Conservation (phyloP, 768 basidiomycete species). For the Pisolithus tinctorius region DNA sequence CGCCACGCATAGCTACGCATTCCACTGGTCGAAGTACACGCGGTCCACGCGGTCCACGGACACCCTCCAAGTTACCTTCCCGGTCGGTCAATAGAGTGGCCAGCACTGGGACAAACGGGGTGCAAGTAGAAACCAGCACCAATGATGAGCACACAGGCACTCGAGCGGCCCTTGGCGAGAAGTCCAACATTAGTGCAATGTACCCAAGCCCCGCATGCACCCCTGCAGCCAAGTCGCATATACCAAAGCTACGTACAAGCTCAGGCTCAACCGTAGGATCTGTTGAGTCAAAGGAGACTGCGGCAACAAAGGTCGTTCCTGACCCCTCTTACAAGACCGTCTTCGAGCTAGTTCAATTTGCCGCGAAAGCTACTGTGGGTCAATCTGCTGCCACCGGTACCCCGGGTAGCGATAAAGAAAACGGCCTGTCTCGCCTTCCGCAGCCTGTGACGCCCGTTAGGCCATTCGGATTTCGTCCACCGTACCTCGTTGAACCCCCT, state of each 20-base stretch:
- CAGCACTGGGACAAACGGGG: slow-evolving; percentile 11
- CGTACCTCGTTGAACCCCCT: slow-evolving; percentile 27
- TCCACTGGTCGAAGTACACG: slow-evolving; percentile 23
- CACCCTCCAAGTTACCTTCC: slow-evolving; percentile 26
- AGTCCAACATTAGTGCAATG: slow-evolving; percentile 10
- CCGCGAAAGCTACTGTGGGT: background rate
- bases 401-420: slow-evolving; percentile 15
- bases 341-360: background rate
- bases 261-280: slow-evolving; percentile 23
- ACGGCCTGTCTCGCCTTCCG: slow-evolving; percentile 22
- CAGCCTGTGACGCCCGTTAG: slow-evolving; percentile 39
- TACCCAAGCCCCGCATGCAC: background rate
- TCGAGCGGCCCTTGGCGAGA: slow-evolving; percentile 8
- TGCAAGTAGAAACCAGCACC: slow-evolving; percentile 1
- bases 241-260: slow-evolving; percentile 22
- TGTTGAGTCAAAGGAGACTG: slow-evolving; percentile 7
- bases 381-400: background rate
- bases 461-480: slow-evolving; percentile 33
- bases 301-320: background rate
- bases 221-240: slow-evolving; percentile 18
- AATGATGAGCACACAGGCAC: background rate
- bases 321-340: slow-evolving; percentile 2
- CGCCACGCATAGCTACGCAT: slow-evolving; percentile 1
- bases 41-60: slow-evolving; percentile 39
- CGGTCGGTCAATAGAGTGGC: slow-evolving; percentile 11